Conservation (phyloP, 2,329 filamentous ascomycete species). For the Neoarthrinium moseri region DNA sequence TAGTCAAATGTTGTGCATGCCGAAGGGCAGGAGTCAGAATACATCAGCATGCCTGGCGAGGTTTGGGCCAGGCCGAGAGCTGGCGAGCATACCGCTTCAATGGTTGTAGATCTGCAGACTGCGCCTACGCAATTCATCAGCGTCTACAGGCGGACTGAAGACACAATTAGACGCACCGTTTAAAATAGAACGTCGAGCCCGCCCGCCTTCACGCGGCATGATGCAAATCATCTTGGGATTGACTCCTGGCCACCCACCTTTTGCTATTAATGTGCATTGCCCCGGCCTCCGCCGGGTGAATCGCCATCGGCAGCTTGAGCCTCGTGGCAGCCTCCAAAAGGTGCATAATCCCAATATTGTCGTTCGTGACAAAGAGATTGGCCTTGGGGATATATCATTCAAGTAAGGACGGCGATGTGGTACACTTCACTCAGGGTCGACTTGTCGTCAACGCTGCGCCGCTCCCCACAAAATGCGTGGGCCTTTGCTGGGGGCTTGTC, state of each 20-base stretch:
- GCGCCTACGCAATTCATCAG: neutral
- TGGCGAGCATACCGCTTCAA: too few species aligned
- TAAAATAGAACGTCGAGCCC: conserved; percentile 26
- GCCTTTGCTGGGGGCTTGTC: conserved; percentile 13
- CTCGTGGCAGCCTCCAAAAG: conserved; percentile 3
- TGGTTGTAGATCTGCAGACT: neutral
- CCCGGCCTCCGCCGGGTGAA: conserved; percentile 2
- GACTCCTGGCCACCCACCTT: conserved; percentile 8
- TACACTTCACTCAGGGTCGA: too few species aligned
- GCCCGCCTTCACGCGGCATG: conserved; percentile 20
- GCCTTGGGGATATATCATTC: too few species aligned
- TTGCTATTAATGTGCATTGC: neutral
- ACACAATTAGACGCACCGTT: conserved; percentile 12
- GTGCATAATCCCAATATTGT: neutral
- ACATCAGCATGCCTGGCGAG: neutral
- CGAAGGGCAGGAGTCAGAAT: neutral
- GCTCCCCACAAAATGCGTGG: conserved; percentile 11
- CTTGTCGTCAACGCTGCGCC: conserved; percentile 14
- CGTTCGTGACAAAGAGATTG: too few species aligned
- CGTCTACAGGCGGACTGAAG: conserved; percentile 8
- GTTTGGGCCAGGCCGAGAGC: neutral
- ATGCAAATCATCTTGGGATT: conserved; percentile 27
- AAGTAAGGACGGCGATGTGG: too few species aligned
- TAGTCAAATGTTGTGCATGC: conserved; percentile 1
- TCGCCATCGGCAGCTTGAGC: neutral